Evolutionary conservation across 208 protist species (phyloP).

Genomic region (Entamoeba dispar): DNA sequence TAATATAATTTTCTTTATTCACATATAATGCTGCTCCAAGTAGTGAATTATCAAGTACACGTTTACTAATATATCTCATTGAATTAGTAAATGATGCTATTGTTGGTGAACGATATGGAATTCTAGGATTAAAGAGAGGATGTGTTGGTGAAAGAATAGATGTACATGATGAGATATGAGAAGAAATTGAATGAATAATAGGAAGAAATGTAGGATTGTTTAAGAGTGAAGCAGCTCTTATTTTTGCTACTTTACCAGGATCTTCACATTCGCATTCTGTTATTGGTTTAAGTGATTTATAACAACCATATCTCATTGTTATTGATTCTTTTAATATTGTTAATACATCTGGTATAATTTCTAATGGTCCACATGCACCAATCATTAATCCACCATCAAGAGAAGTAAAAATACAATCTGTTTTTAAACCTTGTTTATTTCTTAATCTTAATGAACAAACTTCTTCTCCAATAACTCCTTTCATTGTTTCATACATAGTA

Average conservation of each 20-base stretch:
- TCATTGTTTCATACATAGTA: background rate
- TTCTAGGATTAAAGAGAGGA: background rate
- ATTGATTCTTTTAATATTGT: background rate
- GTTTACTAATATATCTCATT: background rate
- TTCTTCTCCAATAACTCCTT: background rate
- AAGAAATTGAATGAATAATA: background rate
- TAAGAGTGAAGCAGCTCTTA: background rate
- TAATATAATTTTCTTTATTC: background rate
- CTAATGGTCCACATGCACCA: background rate
- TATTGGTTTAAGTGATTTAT: background rate
- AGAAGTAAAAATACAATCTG: background rate
- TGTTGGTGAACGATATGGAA: background rate
- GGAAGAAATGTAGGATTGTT: background rate
- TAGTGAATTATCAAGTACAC: background rate
- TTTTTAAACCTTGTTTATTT: background rate
- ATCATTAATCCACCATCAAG: background rate
- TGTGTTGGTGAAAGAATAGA: background rate
- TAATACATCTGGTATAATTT: background rate
- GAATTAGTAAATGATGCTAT: background rate
- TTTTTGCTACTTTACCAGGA: background rate
- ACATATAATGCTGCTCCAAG: background rate
- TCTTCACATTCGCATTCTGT: background rate
- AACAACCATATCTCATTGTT: background rate
- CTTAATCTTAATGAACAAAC: background rate
- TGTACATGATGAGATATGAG: background rate